These are phyloP conservation scores for Trichoderma parareesei DNA, from an alignment of 495 filamentous ascomycete genomes.

Conservation along the genomic window DNA sequence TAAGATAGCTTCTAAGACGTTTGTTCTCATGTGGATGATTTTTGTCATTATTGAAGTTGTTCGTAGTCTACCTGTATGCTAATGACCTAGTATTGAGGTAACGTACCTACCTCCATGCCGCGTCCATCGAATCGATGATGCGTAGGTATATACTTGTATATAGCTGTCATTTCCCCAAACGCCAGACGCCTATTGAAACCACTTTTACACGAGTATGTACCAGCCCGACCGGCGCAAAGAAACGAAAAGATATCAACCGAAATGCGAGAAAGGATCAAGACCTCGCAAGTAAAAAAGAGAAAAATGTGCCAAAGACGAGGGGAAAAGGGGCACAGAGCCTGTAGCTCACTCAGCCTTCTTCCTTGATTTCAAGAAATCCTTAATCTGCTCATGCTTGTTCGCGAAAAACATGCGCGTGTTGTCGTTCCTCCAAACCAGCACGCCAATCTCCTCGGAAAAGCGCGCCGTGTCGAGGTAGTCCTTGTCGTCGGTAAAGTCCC, in stretches of 20 bases:
- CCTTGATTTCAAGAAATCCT: constrained; percentile 64
- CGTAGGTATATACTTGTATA: background rate
- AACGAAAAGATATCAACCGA: no score
- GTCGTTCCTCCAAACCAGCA: constrained; percentile 79
- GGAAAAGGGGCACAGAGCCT: background rate
- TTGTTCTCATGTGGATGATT: no score
- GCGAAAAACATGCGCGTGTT: constrained; percentile 77
- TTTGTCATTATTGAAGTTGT: no score
- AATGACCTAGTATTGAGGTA: background rate
- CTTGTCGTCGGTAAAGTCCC: constrained; percentile 65
- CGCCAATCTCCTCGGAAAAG: constrained; percentile 90
- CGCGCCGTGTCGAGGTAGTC: constrained; percentile 68
- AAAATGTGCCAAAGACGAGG: background rate
- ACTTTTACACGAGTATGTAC: background rate
- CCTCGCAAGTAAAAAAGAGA: background rate
- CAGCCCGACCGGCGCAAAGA: no score
- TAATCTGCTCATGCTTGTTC: constrained; percentile 74
- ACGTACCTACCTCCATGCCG: background rate
- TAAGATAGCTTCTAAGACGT: no score
- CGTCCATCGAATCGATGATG: background rate
- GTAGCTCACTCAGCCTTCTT: constrained; percentile 32
- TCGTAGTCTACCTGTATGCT: no score
- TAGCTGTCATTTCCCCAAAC: background rate
- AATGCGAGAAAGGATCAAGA: no score
- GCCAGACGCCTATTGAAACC: background rate